Percentiles rank a stretch among this genome's conserved stretches.
Conservation (phyloP, 208 protist genomes). For the Naegleria lovaniensis region DNA sequence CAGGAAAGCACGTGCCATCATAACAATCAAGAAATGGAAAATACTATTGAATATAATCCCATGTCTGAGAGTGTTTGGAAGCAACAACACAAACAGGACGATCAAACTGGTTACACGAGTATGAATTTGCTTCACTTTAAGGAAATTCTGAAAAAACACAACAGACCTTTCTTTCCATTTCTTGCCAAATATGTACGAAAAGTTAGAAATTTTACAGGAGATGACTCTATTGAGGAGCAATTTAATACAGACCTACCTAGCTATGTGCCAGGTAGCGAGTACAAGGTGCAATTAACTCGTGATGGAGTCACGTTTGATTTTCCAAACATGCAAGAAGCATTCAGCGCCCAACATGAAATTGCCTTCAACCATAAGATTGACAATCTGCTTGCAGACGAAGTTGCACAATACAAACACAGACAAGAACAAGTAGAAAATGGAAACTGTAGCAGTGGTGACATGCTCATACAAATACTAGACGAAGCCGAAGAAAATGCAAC, state of each 20-base stretch:
- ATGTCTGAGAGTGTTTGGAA: not conserved
- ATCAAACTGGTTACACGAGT: not conserved
- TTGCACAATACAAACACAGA: not conserved
- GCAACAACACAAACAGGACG: not conserved
- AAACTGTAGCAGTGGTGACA: not conserved
- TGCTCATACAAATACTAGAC: not conserved
- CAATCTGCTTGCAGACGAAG: not conserved
- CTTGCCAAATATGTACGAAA: not conserved
- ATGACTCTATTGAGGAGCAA: not conserved
- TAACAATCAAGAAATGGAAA: not conserved
- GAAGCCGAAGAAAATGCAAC: not conserved
- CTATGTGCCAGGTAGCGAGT: not conserved
- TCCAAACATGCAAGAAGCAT: not conserved
- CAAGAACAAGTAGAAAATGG: not conserved
- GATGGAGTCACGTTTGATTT: not conserved
- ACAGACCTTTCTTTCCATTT: not conserved
- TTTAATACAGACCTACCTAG: not conserved
- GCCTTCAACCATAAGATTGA: not conserved
- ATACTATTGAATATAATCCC: not conserved
- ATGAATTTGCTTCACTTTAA: conserved; percentile 2
- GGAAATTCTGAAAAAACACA: not conserved
- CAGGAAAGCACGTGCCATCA: too few relatives aligned
- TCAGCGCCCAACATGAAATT: not conserved
- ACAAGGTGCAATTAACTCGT: not conserved
- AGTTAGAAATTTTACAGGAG: not conserved